These are phyloP conservation scores for Ogataea sp. DNA, from an alignment of 805 yeast genomes.

Conservation along the genomic window DNA sequence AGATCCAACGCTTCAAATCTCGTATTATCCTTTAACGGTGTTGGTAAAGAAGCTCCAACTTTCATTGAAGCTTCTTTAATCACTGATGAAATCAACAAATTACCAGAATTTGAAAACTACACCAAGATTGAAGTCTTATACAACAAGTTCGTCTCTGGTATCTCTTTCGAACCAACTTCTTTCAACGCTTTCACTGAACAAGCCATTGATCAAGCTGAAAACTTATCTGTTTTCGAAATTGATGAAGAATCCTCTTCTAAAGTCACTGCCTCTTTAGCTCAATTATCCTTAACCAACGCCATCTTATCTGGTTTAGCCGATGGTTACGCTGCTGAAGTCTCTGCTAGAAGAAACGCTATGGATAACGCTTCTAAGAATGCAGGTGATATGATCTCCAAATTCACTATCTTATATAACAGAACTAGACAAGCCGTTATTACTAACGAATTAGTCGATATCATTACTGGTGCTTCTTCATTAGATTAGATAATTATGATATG, in stretches of 20 bases:
- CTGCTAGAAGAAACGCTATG: conserved; percentile 99
- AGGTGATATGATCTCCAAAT: conserved; percentile 94
- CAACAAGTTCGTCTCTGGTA: conserved; percentile 83
- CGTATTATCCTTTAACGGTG: conserved; percentile 75
- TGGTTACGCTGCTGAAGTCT: conserved; percentile 96
- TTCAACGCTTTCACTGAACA: conserved; percentile 60
- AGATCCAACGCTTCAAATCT: conserved; percentile 72
- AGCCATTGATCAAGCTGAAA: conserved; percentile 77
- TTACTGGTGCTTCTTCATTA: conserved; percentile 99
- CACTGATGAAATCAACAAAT: conserved; percentile 70
- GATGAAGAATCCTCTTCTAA: conserved; percentile 48
- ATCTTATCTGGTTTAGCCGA: conserved; percentile 90
- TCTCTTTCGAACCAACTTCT: conserved; percentile 79
- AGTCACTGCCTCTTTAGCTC: conserved; percentile 63
- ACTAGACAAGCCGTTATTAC: conserved; percentile 99
- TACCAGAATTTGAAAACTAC: conserved; percentile 72
- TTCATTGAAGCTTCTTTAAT: conserved; percentile 85
- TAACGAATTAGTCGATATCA: conserved; percentile 98
- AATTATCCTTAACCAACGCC: conserved; percentile 86
- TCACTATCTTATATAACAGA: conserved; percentile 98
- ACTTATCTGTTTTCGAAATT: conserved; percentile 73
- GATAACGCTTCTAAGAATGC: conserved; percentile 99
- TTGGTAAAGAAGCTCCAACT: conserved; percentile 96
- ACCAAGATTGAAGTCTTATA: conserved; percentile 71
- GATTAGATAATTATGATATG: too few species aligned